Conservation (phyloP, 75 land plant species). For the Selaginella moellendorffii region DNA sequence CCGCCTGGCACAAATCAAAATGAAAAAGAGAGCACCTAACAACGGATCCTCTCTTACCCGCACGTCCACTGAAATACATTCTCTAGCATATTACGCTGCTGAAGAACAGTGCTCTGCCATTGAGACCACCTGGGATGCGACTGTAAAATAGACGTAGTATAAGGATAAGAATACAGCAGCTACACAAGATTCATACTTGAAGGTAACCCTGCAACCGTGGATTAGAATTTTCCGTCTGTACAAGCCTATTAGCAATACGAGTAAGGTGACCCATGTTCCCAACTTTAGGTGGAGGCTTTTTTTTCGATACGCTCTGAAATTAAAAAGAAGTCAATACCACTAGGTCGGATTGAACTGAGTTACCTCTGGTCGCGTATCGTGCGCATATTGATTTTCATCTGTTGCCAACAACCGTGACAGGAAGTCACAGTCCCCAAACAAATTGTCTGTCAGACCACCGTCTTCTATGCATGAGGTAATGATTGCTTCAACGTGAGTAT, state of each 20-base stretch:
- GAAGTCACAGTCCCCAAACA: conserved; percentile 66
- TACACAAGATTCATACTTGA: conserved; percentile 40
- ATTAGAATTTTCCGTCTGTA: conserved; percentile 43
- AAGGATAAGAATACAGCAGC: not conserved
- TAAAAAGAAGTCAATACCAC: not conserved
- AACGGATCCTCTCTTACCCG: no score
- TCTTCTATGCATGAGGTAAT: conserved; percentile 72
- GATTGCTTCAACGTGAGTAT: conserved; percentile 78
- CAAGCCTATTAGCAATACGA: conserved; percentile 69
- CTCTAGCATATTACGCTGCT: conserved; percentile 12
- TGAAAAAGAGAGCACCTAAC: no score
- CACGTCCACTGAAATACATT: conserved; percentile 90
- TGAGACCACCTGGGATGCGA: not conserved
- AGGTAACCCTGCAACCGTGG: conserved; percentile 40
- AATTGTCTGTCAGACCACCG: conserved; percentile 54
- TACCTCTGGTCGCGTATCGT: conserved; percentile 41
- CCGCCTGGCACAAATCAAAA: conserved; percentile 65
- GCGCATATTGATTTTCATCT: conserved; percentile 49
- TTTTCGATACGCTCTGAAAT: not conserved
- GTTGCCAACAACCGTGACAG: conserved; percentile 63
- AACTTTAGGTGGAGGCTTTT: conserved; percentile 52
- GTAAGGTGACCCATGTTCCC: conserved; percentile 93
- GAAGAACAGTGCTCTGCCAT: not conserved
- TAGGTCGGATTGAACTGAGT: no score
- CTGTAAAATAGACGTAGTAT: not conserved